Conservation (phyloP, 2,329 filamentous ascomycete species). For the Colletotrichum orchidophilum region DNA sequence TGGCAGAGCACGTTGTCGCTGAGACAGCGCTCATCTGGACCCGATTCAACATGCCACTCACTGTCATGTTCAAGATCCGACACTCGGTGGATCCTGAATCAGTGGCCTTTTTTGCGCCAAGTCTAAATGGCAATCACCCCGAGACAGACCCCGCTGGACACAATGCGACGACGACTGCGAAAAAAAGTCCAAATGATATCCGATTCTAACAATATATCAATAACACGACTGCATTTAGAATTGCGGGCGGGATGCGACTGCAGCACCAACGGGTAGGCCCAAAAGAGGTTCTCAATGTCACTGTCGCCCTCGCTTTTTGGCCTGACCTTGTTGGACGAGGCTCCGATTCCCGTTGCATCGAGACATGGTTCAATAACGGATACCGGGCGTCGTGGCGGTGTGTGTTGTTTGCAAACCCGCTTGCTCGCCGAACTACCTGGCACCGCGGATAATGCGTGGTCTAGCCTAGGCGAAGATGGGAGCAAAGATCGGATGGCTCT, state of each 20-base stretch:
- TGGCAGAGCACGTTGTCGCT: background rate
- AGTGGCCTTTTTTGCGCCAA: background rate
- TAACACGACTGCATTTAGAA: slow-evolving; percentile 3
- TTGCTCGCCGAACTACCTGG: background rate
- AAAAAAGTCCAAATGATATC: background rate
- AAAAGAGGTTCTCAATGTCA: background rate
- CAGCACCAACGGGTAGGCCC: background rate
- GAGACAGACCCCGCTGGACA: background rate
- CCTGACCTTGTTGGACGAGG: background rate
- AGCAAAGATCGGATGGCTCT: slow-evolving; percentile 1
- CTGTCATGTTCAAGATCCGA: background rate
- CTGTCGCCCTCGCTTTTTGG: background rate
- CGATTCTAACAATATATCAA: slow-evolving; percentile 21
- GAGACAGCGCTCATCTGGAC: background rate
- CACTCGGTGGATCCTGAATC: slow-evolving; percentile 14
- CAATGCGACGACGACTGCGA: background rate
- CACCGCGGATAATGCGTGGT: background rate
- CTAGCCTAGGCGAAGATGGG: background rate
- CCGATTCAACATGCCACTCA: background rate
- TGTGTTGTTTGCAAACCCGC: background rate
- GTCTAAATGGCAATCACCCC: background rate
- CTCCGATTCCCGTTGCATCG: background rate
- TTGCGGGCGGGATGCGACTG: background rate
- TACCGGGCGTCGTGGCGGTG: slow-evolving; percentile 8
- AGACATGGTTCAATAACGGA: background rate